A percentile compares a stretch with the other conserved stretches of the same genome.
These are phyloP conservation scores for Pharnaceum exiguum DNA, from an alignment of 148 eudicot genomes.

Conservation along the genomic window DNA sequence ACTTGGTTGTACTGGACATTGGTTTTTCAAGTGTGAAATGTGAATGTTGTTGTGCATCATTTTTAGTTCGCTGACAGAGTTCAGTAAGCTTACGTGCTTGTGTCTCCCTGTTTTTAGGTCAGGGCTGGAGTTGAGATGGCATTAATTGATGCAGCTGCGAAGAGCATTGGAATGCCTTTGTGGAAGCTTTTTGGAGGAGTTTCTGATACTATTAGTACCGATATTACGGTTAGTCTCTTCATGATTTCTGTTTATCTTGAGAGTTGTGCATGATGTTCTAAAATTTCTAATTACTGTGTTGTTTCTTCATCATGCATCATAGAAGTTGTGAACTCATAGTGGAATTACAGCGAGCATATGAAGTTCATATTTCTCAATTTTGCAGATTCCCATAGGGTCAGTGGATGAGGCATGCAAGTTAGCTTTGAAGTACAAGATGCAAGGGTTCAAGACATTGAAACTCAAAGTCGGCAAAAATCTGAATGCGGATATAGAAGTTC, in stretches of 20 bases:
- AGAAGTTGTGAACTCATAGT: neutral
- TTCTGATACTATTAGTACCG: conserved; percentile 64
- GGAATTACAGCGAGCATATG: neutral
- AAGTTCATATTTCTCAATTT: neutral
- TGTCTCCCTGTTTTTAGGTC: conserved; percentile 41
- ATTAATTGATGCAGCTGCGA: conserved; percentile 83
- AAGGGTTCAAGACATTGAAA: conserved; percentile 78
- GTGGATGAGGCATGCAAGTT: conserved; percentile 57
- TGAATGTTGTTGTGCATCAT: no score
- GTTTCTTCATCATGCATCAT: neutral
- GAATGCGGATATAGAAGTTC: conserved; percentile 63
- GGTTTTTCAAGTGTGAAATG: neutral
- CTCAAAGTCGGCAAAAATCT: conserved; percentile 85
- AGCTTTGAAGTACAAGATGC: conserved; percentile 54
- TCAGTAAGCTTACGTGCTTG: neutral
- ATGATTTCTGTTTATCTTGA: neutral
- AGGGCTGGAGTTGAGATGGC: conserved; percentile 98
- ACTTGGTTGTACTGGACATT: no score
- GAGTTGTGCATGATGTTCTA: neutral
- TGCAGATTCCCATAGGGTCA: conserved; percentile 82
- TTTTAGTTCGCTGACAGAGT: no score
- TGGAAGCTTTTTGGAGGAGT: conserved; percentile 91
- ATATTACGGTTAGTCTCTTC: conserved; percentile 63
- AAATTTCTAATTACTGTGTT: neutral
- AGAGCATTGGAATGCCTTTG: conserved; percentile 66